Base-by-base conservation (phyloP, 371 early-diverging fungal species). In the Mortierella sp. region DNA sequence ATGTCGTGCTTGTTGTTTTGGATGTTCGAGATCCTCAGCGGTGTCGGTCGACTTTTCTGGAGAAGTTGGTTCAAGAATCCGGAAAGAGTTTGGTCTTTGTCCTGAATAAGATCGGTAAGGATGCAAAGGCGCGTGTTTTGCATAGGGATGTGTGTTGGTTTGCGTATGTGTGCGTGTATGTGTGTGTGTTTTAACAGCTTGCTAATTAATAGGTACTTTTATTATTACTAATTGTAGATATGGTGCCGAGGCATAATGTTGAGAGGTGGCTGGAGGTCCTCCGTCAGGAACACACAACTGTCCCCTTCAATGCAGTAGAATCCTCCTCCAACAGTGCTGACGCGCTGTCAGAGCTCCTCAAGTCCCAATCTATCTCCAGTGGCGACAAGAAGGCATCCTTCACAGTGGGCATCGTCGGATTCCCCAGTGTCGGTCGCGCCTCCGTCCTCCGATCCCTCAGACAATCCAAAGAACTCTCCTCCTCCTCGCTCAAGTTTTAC, bases 11-110 rank as follows among this genome's bases (percentile, higher is more conserved):
- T 74, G 97, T 99, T 88, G 97, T 99, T 2, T 91, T 99, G 80
- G 99, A 99, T 92, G 98, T 98, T 0, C 94, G 99, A 77, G 99
- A 99, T 90, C 99, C 99, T 26, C 86, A 96, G 63, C 96, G 98
- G 63, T 96, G 98, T 80, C 93, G 98, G 74, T 95, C 98, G 54
- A 92, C 91, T 72, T 91, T 96, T 89, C 94, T 98, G 74, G 97
- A 97, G 88, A 91, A 95, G 79, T 90, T 95, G 94, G 94, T 99
- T 76, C 83, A 96, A 86, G 93, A 94, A 54, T 94, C 94, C 78
- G 97, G 95, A 16, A 77, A 77, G 57, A 42, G 48, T n/a, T 44
- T 77, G n/a, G 54, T 77, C 48, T 71, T 71, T 71, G 77, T 77
- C 21, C 44, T 77, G 38, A 77, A 77, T 44, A 77, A 77, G 77